Evolutionary conservation across 257 asterid species (phyloP).

Genomic region (Nicotiana obtusifolia): DNA sequence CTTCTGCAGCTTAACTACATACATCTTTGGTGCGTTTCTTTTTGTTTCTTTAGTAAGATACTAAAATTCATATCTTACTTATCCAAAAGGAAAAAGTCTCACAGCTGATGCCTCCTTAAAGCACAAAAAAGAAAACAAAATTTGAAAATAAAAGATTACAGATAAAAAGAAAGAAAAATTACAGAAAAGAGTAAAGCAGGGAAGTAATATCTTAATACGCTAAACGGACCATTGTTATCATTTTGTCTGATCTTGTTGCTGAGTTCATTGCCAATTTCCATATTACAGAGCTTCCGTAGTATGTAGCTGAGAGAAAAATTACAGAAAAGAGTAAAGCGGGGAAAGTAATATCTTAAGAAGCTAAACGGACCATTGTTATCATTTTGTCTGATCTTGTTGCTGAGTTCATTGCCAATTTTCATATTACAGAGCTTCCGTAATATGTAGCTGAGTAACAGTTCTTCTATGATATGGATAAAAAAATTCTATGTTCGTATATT

Average conservation of each 20-base stretch:
- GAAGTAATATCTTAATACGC: not conserved
- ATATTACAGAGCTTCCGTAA: not conserved
- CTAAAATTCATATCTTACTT: not conserved
- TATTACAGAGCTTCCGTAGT: not conserved
- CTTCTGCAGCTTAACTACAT: not conserved
- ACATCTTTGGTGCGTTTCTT: not conserved
- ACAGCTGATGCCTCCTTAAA: not conserved
- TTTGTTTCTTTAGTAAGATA: not conserved
- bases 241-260: not conserved
- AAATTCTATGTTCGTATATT: not conserved
- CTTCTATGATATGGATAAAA: not conserved
- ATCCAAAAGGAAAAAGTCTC: not conserved
- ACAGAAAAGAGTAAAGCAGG: not conserved
- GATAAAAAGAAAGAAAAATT: not conserved
- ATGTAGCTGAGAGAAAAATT: not conserved
- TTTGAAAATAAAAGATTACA: not conserved
- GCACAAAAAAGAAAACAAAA: not conserved
- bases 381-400: not conserved
- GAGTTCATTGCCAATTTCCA: not conserved
- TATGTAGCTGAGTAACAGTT: not conserved
- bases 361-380: not conserved
- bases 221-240: not conserved
- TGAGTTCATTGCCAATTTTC: not conserved
- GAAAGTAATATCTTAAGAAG: not conserved
- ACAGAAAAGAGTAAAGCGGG: not conserved